phyloP scores from a whole-genome alignment of 371 early-diverging fungal species.

The Syncephalastrum contaminatum region DNA sequence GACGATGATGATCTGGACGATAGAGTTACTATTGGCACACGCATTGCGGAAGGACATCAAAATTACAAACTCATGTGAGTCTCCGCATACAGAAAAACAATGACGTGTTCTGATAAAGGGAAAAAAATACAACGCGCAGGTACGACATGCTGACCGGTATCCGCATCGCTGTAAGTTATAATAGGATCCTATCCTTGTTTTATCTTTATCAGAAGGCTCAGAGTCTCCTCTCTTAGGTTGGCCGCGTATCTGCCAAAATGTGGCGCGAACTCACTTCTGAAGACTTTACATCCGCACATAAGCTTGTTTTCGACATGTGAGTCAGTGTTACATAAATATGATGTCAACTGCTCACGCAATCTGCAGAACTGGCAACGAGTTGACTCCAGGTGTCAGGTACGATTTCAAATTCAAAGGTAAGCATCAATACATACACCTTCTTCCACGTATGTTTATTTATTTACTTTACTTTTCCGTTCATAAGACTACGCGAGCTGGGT shows the following conservation, averaged over 20 bases:
- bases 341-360: background rate
- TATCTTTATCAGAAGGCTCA: too few species aligned
- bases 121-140: constrained; percentile 48
- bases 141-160: constrained; percentile 97
- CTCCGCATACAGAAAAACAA: too few species aligned
- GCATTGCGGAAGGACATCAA: constrained; percentile 65
- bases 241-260: constrained; percentile 83
- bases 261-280: constrained; percentile 64
- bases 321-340: constrained; percentile 9
- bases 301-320: constrained; percentile 90
- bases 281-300: constrained; percentile 88
- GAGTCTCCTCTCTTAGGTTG: constrained; percentile 18
- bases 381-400: constrained; percentile 91
- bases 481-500: constrained; percentile 95
- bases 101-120: background rate
- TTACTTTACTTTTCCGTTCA: too few species aligned
- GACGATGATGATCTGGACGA: constrained; percentile 56
- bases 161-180: constrained; percentile 56
- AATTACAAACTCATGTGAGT: constrained; percentile 85
- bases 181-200: background rate
- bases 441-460: too few species aligned
- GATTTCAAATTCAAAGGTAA: constrained; percentile 92
- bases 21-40: constrained; percentile 60
- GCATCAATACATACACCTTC: too few species aligned
- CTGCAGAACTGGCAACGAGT: constrained; percentile 83